Evolutionary conservation across 805 yeast species (phyloP).

Genomic region (Wickerhamiella domercqiae): DNA sequence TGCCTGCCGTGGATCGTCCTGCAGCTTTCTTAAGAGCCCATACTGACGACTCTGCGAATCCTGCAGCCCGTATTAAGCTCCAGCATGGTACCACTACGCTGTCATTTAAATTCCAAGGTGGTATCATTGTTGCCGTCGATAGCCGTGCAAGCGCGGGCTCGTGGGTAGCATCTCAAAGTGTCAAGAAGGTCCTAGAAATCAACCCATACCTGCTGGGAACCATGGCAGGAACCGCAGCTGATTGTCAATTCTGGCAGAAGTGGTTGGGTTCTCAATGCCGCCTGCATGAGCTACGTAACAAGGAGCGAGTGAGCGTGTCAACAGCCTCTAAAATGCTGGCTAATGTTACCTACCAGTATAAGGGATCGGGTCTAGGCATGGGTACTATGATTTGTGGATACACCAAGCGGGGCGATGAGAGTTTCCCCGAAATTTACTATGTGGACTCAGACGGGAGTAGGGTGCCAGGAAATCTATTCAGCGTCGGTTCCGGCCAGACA

Average conservation of each 20-base stretch:
- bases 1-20: conserved; percentile 81
- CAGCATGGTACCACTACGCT: conserved; percentile 99
- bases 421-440: conserved; percentile 69
- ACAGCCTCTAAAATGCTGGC: conserved; percentile 91
- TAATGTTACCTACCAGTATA: conserved; percentile 81
- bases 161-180: conserved; percentile 97
- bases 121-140: conserved; percentile 90
- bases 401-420: conserved; percentile 70
- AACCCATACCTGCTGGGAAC: conserved; percentile 92
- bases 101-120: conserved; percentile 91
- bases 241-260: conserved; percentile 98
- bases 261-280: conserved; percentile 97
- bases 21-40: conserved; percentile 92
- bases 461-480: conserved; percentile 82
- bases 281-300: conserved; percentile 83
- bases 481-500: conserved; percentile 98
- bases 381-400: conserved; percentile 99
- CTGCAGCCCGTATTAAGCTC: conserved; percentile 87
- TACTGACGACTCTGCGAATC: conserved; percentile 85
- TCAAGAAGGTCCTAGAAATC: conserved; percentile 91
- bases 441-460: conserved; percentile 97
- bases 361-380: conserved; percentile 98
- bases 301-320: conserved; percentile 87
- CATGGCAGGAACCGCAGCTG: conserved; percentile 99
- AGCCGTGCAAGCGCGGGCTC: conserved; percentile 96